Base-by-base conservation (phyloP, 1,139 yeast genomes). In the Taphrina pruni region DNA sequence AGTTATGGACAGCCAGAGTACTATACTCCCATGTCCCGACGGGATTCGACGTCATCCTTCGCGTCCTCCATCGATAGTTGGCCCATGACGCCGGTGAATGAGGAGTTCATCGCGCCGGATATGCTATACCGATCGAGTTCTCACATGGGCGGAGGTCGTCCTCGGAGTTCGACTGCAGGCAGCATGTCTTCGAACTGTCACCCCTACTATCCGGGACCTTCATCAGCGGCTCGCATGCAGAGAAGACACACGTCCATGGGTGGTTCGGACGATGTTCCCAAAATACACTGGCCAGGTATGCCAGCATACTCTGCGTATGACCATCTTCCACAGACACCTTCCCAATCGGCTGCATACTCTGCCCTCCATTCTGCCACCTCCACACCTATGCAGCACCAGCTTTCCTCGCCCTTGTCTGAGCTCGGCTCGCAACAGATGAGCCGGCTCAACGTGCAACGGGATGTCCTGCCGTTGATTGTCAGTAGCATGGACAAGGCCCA, bases 401-500 rank as follows among this genome's bases (percentile, higher is more conserved):
- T 64, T 45, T 64, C 67, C 26, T 64, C 67, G 39, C 67, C 67
- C 6, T 32, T 64, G 55, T 54, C 61, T 20, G 67, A 64, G 48
- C 45, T 64, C 12, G 51, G 61, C 11, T 17, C 51, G 8, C 55
- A 46, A 35, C 67, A 64, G 61, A 54, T 64, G 61, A 64, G 48
- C 43, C 11, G 62, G 14, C 52, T 58, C 52, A 58, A 58, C 43
- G 41, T 58, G 20, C 62, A 21, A 17, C 54, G 62, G 9, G 62
- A 64, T 12, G 67, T 55, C n/a, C 58, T 60, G 35, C 64, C 61
- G 12, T 48, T 65, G 51, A 57, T 65, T 14, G 61, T 57, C 38
- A 51, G 56, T 51, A 35, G 56, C 69, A 57, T 55, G 52, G 69
- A 66, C 66, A 66, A 66, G 60, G 58, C 69, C 6, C 69, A 66